Evolutionary conservation across 805 yeast species (phyloP).

Genomic region (Helenozyma rhizophorensis): DNA sequence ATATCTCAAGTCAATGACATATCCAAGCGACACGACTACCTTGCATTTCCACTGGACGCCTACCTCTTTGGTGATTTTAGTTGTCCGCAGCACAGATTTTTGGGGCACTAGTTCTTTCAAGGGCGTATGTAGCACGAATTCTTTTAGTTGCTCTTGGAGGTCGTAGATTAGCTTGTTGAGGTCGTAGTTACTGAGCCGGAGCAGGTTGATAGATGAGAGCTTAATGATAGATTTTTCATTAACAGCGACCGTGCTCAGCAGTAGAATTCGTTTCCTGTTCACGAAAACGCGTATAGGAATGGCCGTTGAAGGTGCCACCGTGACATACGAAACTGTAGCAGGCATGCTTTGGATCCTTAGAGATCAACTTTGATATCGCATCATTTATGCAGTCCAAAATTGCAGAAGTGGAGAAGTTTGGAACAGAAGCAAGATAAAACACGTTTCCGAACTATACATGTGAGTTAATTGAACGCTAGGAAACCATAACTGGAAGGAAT

Average conservation of each 20-base stretch:
- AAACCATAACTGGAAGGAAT: too few species aligned
- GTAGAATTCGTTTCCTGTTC: constrained; percentile 18
- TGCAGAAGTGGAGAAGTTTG: too few species aligned
- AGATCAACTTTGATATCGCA: too few species aligned
- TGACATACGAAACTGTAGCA: constrained; percentile 18
- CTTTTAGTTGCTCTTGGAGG: constrained; percentile 8
- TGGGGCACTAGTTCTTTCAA: constrained; percentile 10
- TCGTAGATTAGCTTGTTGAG: constrained; percentile 16
- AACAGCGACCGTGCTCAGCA: constrained; percentile 17
- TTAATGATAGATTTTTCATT: constrained; percentile 22
- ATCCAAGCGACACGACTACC: constrained; percentile 17
- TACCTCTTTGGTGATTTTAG: constrained; percentile 9
- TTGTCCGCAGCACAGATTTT: constrained; percentile 6
- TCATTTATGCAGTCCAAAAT: too few species aligned
- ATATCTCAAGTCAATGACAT: constrained; percentile 15
- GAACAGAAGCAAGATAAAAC: too few species aligned
- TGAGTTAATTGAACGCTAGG: too few species aligned
- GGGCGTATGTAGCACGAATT: constrained; percentile 7
- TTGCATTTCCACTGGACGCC: constrained; percentile 20
- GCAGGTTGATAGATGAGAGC: constrained; percentile 18
- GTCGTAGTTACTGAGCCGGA: constrained; percentile 22
- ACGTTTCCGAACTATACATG: too few species aligned
- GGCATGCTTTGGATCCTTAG: too few species aligned
- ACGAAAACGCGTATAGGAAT: constrained; percentile 21
- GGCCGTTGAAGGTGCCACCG: constrained; percentile 11